Evolutionary conservation across 768 basidiomycete species (phyloP).

Genomic region (Amanita rimosa): DNA sequence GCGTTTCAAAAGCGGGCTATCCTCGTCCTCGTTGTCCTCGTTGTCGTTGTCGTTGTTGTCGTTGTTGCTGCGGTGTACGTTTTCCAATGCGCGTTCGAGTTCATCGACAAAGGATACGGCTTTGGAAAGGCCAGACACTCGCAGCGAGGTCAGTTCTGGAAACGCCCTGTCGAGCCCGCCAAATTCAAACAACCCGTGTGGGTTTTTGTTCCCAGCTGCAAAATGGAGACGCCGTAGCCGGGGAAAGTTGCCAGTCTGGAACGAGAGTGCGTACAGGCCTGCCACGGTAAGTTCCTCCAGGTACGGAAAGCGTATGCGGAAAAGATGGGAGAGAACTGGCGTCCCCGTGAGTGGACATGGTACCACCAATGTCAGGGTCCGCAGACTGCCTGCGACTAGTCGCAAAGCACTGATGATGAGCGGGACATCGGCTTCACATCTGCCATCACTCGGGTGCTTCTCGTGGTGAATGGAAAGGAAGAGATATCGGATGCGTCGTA

Average conservation of each 20-base stretch:
- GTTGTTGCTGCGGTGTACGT: background rate
- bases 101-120: slow-evolving; percentile 32
- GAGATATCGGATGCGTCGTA: slow-evolving; percentile 29
- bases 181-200: slow-evolving; percentile 31
- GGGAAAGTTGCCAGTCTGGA: slow-evolving; percentile 23
- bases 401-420: slow-evolving; percentile 22
- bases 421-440: background rate
- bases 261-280: slow-evolving; percentile 41
- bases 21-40: too few species aligned
- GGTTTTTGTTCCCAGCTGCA: slow-evolving; percentile 34
- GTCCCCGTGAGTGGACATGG: slow-evolving; percentile 24
- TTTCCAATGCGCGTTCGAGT: slow-evolving; percentile 20
- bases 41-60: background rate
- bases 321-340: slow-evolving; percentile 27
- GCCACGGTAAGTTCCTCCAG: slow-evolving; percentile 30
- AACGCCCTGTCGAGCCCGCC: slow-evolving; percentile 26
- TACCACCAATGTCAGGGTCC: slow-evolving; percentile 27
- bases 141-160: slow-evolving; percentile 26
- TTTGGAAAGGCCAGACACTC: slow-evolving; percentile 29
- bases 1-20: too few species aligned
- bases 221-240: slow-evolving; percentile 30
- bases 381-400: slow-evolving; percentile 27
- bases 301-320: slow-evolving; percentile 27
- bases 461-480: slow-evolving; percentile 25
- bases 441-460: background rate